These are phyloP conservation scores for Leccinum fibrillosum DNA, from an alignment of 768 basidiomycete genomes.

Conservation along the genomic window DNA sequence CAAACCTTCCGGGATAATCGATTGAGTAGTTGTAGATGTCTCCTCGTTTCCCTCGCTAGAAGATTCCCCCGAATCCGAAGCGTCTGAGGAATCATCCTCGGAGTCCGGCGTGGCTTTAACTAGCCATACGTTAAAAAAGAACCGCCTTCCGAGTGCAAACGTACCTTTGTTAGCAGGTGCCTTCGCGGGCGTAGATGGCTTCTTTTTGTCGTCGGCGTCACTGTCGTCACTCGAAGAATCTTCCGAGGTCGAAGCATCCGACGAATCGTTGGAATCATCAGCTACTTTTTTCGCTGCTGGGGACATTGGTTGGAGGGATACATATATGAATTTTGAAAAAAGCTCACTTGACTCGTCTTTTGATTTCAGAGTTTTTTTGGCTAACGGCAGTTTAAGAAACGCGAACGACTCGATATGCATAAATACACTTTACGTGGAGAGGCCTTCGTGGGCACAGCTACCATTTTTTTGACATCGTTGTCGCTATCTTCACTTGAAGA, in stretches of 20 bases:
- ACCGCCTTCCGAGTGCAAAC: neutral
- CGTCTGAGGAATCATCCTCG: slow-evolving; percentile 2
- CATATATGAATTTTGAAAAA: neutral
- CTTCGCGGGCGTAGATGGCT: slow-evolving; percentile 16
- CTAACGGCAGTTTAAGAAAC: neutral
- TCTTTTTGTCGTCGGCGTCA: neutral
- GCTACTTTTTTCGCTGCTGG: slow-evolving; percentile 2
- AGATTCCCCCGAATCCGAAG: slow-evolving; percentile 10
- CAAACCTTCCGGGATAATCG: slow-evolving; percentile 39
- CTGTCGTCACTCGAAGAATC: slow-evolving; percentile 14
- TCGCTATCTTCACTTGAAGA: neutral
- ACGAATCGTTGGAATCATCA: neutral
- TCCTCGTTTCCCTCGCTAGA: slow-evolving; percentile 7
- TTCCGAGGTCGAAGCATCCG: slow-evolving; percentile 9
- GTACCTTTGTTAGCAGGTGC: neutral
- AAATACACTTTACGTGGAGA: neutral
- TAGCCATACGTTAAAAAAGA: neutral
- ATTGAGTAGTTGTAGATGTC: slow-evolving; percentile 39
- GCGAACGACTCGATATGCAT: neutral
- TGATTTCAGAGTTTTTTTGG: neutral
- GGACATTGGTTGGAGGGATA: neutral
- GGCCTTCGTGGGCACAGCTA: neutral
- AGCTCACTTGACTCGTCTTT: neutral
- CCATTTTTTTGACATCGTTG: neutral
- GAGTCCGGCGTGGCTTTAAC: neutral